phyloP scores from a whole-genome alignment of 176 grass and related monocot species.

The Juncus effusus region DNA sequence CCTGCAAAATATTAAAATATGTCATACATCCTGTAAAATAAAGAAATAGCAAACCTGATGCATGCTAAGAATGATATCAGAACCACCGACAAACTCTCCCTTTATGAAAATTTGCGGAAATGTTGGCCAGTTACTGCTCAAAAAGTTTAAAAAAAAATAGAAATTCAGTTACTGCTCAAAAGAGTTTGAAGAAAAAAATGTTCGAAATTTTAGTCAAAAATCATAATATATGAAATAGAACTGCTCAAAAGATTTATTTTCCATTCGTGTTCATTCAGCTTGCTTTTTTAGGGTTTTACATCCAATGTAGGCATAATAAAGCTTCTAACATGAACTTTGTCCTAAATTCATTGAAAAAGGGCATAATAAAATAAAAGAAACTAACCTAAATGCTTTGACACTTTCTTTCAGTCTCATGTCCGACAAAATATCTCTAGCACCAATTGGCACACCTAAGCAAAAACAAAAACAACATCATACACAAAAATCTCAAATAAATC shows the following conservation, averaged over 20 bases:
- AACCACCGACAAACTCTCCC: constrained; percentile 88
- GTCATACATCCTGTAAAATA: too few relatives aligned
- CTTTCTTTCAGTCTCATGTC: constrained; percentile 73
- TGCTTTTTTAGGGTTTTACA: too few relatives aligned
- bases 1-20: too few relatives aligned
- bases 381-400: constrained; percentile 81
- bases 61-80: constrained; percentile 92
- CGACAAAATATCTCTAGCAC: constrained; percentile 70
- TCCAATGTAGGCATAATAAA: too few relatives aligned
- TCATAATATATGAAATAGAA: background rate
- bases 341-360: too few relatives aligned
- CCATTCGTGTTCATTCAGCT: too few relatives aligned
- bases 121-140: constrained; percentile 77
- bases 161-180: constrained; percentile 6
- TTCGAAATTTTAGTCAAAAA: constrained; percentile 1
- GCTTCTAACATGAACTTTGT: too few relatives aligned
- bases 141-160: constrained; percentile 17
- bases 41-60: constrained; percentile 50
- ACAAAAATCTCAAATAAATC: background rate
- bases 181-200: background rate
- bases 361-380: constrained; percentile 5
- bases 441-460: constrained; percentile 46
- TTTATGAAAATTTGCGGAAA: constrained; percentile 99
- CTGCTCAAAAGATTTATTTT: too few relatives aligned
- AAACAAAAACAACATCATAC: background rate